These are phyloP conservation scores for Aspergillus sp. DNA, from an alignment of 2,329 filamentous ascomycete species.

Conservation along the genomic window DNA sequence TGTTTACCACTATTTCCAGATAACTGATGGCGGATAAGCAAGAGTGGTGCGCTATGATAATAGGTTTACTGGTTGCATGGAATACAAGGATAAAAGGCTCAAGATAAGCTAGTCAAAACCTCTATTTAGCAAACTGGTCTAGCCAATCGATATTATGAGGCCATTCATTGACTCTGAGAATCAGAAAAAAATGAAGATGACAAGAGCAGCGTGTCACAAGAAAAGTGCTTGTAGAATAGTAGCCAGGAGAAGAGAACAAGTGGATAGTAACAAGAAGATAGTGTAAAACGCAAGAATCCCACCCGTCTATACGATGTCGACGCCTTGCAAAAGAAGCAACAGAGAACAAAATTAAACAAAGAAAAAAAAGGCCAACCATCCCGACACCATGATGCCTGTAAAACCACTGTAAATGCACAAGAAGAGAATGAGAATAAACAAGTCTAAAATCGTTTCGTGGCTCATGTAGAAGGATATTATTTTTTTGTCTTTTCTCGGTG, in stretches of 20 bases:
- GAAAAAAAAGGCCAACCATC: slow-evolving; percentile 3
- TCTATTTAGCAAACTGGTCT: too few relatives aligned
- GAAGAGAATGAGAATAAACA: slow-evolving; percentile 2
- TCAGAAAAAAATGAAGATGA: too few relatives aligned
- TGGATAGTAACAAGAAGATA: slow-evolving; percentile 9
- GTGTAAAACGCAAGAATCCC: slow-evolving; percentile 14
- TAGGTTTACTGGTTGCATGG: too few relatives aligned
- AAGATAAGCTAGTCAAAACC: too few relatives aligned
- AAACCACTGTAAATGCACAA: slow-evolving; percentile 28
- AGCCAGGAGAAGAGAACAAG: slow-evolving; percentile 12
- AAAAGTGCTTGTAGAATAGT: background rate
- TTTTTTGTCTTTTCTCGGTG: slow-evolving; percentile 2
- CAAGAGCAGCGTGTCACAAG: background rate
- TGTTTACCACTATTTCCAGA: too few relatives aligned
- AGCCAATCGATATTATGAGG: background rate
- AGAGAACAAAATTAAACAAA: slow-evolving; percentile 6
- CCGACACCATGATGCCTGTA: slow-evolving; percentile 32
- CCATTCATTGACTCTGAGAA: background rate
- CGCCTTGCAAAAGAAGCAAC: slow-evolving; percentile 15
- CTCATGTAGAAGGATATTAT: slow-evolving; percentile 22
- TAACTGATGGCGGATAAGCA: too few relatives aligned
- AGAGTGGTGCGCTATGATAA: too few relatives aligned
- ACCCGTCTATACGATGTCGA: slow-evolving; percentile 17
- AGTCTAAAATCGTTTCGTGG: slow-evolving; percentile 34
- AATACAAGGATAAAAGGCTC: too few relatives aligned